A percentile compares a stretch with the other conserved stretches of the same genome.
Evolutionary conservation across 2,329 filamentous ascomycete species (phyloP).

Genomic region (Sordariomycetes sp.): DNA sequence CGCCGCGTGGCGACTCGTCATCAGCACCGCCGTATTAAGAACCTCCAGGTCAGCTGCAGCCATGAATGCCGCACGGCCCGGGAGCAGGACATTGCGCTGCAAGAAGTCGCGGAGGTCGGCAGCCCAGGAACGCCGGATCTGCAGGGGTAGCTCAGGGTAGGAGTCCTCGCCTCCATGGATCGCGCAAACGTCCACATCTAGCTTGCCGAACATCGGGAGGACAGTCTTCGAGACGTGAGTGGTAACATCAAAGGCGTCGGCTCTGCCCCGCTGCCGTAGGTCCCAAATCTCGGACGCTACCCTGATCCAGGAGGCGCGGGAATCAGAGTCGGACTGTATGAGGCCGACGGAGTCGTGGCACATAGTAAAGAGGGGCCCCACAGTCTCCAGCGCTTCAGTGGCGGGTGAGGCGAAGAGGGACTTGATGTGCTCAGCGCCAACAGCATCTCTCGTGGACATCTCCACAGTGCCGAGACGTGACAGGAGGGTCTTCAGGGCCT

Average conservation of each 20-base stretch:
- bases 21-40: constrained; percentile 24
- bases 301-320: constrained; percentile 31
- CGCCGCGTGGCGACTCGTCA: constrained; percentile 19
- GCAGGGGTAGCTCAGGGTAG: background rate
- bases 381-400: constrained; percentile 28
- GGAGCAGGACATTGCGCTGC: constrained; percentile 35
- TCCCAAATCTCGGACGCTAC: constrained; percentile 35
- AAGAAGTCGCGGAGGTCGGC: constrained; percentile 33
- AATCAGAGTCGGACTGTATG: constrained; percentile 18
- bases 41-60: constrained; percentile 25
- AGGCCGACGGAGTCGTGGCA: constrained; percentile 25
- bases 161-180: background rate
- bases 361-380: constrained; percentile 29
- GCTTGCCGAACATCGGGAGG: constrained; percentile 15
- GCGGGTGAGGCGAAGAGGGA: constrained; percentile 39
- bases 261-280: constrained; percentile 34
- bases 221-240: constrained; percentile 26
- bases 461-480: constrained; percentile 23
- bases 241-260: constrained; percentile 35
- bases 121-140: constrained; percentile 22
- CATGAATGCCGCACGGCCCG: constrained; percentile 32
- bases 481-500: constrained; percentile 30
- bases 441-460: constrained; percentile 26
- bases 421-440: constrained; percentile 44
- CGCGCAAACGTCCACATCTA: constrained; percentile 3